phyloP scores from a whole-genome alignment of 2,329 filamentous ascomycete genomes.

The Thielaviopsis punctulata region DNA sequence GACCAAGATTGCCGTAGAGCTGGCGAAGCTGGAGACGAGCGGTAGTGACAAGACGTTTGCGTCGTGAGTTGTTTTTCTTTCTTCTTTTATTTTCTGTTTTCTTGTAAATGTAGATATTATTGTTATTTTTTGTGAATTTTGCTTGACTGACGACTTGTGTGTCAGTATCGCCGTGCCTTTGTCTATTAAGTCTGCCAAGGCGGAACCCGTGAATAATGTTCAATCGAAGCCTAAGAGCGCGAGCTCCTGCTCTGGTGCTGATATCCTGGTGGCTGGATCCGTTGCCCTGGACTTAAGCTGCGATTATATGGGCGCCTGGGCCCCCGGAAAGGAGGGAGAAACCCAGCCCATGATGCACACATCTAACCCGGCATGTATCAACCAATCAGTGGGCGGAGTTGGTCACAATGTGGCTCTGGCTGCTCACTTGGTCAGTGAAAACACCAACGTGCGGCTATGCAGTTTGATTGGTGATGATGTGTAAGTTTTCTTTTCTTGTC shows the following conservation, averaged over 20 bases:
- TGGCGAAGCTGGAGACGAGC: constrained; percentile 20
- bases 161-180: background rate
- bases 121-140: background rate
- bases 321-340: constrained; percentile 16
- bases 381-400: constrained; percentile 74
- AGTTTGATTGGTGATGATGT: constrained; percentile 68
- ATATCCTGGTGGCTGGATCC: constrained; percentile 80
- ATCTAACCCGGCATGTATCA: constrained; percentile 71
- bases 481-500: constrained; percentile 23
- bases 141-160: background rate
- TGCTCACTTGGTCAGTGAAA: constrained; percentile 48
- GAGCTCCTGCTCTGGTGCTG: constrained; percentile 20
- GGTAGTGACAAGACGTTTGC: constrained; percentile 5
- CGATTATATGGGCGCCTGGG: constrained; percentile 36
- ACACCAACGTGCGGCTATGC: constrained; percentile 50
- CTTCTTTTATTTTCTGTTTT: background rate
- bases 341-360: constrained; percentile 45
- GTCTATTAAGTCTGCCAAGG: background rate
- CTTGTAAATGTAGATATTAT: background rate
- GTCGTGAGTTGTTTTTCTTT: background rate
- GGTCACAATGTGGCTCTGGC: constrained; percentile 83
- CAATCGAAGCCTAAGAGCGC: constrained; percentile 13
- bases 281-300: constrained; percentile 78
- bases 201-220: constrained; percentile 12
- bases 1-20: constrained; percentile 35